Evolutionary conservation across 163 green algal genomes (phyloP).

Genomic region (Scenedesmus sp.): DNA sequence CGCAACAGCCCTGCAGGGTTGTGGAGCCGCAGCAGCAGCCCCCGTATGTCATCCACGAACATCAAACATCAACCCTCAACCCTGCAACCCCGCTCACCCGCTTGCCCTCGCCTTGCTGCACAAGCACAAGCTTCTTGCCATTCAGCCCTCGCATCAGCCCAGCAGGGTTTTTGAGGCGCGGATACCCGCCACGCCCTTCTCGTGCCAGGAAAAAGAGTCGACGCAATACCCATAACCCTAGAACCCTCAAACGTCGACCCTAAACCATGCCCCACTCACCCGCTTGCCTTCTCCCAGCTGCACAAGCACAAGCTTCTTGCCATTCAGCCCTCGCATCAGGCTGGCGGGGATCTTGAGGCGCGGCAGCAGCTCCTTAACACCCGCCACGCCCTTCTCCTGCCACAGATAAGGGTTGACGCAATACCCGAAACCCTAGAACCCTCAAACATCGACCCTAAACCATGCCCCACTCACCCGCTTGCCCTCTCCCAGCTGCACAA

Average conservation of each 20-base stretch:
- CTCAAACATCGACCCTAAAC: background rate
- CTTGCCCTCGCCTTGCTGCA: background rate
- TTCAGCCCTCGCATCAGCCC: background rate
- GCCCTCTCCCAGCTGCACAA: background rate
- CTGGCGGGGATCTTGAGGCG: conserved; percentile 1
- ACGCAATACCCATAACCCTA: background rate
- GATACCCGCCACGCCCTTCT: conserved; percentile 11
- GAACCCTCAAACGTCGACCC: background rate
- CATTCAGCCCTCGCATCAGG: background rate
- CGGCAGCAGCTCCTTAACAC: background rate
- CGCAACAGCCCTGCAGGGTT: conserved; percentile 22
- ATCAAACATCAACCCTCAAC: too few relatives aligned
- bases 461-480: background rate
- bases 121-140: background rate
- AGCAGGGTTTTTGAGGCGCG: background rate
- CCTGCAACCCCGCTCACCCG: background rate
- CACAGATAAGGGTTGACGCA: background rate
- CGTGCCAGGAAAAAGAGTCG: background rate
- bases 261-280: background rate
- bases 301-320: background rate
- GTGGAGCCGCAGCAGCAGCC: background rate
- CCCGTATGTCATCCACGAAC: background rate
- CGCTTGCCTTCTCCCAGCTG: background rate
- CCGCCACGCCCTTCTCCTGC: background rate
- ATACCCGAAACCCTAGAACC: background rate